A percentile compares a stretch with the other conserved stretches of the same genome.
These are phyloP conservation scores for Aphanomyces euteiches DNA, from an alignment of 352 stramenopile genomes.

Conservation along the genomic window DNA sequence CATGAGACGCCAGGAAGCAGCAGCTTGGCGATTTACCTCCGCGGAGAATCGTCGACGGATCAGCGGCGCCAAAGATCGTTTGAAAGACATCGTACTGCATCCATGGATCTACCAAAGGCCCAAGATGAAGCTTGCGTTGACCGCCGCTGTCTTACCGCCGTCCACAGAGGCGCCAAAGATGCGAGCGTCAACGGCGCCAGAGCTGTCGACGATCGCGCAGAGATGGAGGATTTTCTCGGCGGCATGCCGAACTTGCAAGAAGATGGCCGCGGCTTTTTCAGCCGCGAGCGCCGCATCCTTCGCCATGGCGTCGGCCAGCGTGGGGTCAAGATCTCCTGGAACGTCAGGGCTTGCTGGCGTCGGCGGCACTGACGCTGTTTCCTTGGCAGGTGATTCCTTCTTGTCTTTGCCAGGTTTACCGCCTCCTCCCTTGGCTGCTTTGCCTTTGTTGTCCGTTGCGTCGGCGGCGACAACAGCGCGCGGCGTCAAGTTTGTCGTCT, in stretches of 20 bases:
- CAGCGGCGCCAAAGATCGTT: background rate
- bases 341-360: background rate
- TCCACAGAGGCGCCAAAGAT: constrained; percentile 4
- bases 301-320: background rate
- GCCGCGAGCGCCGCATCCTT: background rate
- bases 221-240: constrained; percentile 25
- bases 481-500: background rate
- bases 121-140: background rate
- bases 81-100: constrained; percentile 24
- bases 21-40: constrained; percentile 2
- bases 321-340: constrained; percentile 2
- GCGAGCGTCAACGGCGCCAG: constrained; percentile 1
- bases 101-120: background rate
- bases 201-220: background rate
- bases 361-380: background rate
- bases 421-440: background rate
- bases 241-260: constrained; percentile 16
- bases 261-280: background rate
- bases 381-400: constrained; percentile 4
- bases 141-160: background rate
- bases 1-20: background rate
- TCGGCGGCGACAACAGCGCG: background rate
- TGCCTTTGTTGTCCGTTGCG: constrained; percentile 5
- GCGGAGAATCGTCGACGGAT: constrained; percentile 5
- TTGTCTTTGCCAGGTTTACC: constrained; percentile 2